Conservation (phyloP, 2,329 filamentous ascomycete species). For the Ophiostoma himal-ulmi region DNA sequence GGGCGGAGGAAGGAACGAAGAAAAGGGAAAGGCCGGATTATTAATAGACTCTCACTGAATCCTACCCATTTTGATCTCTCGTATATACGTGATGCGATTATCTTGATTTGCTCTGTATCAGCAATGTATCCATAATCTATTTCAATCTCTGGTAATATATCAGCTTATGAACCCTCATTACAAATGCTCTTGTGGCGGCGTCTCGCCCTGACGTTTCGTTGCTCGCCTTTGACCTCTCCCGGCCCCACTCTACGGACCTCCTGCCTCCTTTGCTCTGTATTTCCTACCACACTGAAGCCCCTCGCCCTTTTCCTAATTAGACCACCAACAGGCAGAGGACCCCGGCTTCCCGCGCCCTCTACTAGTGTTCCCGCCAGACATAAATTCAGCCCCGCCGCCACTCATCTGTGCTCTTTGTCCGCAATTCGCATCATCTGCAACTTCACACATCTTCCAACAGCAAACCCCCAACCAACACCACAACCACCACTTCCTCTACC, state of each 20-base stretch:
- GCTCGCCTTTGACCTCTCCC: background rate
- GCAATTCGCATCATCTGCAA: background rate
- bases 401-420: background rate
- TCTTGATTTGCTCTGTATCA: background rate
- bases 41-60: background rate
- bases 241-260: background rate
- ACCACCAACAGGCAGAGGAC: background rate
- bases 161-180: background rate
- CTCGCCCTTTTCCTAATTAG: background rate
- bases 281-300: background rate
- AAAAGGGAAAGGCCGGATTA: background rate
- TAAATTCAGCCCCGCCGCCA: slow-evolving; percentile 10
- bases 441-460: background rate
- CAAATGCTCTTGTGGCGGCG: background rate
- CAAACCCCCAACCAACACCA: background rate
- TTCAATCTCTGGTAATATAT: background rate
- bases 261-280: background rate
- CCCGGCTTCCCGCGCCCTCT: background rate
- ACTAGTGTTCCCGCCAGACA: slow-evolving; percentile 1
- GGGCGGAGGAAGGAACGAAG: background rate
- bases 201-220: slow-evolving; percentile 1
- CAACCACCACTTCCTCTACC: background rate
- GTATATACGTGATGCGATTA: background rate
- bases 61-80: background rate
- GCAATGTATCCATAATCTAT: background rate